Evolutionary conservation across 2,329 filamentous ascomycete species (phyloP).

Genomic region (Cercospora beticola): DNA sequence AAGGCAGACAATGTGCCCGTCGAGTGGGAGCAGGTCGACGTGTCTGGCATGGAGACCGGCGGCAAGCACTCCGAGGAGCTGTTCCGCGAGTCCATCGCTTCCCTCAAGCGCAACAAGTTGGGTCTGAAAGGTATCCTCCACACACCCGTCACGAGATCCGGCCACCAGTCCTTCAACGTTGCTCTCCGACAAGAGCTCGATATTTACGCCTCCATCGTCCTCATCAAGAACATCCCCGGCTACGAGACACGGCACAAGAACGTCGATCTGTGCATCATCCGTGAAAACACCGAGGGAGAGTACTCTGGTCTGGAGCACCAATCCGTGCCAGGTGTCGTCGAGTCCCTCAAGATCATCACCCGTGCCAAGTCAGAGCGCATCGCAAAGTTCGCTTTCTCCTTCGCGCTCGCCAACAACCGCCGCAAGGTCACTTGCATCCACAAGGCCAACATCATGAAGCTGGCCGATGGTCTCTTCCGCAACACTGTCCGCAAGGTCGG

Average conservation of each 20-base stretch:
- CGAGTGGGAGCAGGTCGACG: constrained; percentile 98
- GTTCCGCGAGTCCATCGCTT: constrained; percentile 92
- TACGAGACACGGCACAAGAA: constrained; percentile 96
- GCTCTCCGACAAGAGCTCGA: constrained; percentile 98
- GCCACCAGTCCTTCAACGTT: constrained; percentile 99
- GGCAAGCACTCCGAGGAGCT: constrained; percentile 88
- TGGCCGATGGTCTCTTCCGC: constrained; percentile 97
- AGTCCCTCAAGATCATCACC: constrained; percentile 99
- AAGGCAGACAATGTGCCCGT: constrained; percentile 99
- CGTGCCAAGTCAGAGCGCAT: constrained; percentile 99
- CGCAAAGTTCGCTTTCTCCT: constrained; percentile 97
- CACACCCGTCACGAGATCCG: constrained; percentile 93
- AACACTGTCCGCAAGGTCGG: constrained; percentile 92
- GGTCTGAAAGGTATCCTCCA: constrained; percentile 98
- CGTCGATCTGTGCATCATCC: constrained; percentile 98
- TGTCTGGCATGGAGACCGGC: constrained; percentile 83
- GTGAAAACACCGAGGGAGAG: constrained; percentile 99
- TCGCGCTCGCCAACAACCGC: constrained; percentile 96
- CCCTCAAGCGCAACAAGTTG: constrained; percentile 96
- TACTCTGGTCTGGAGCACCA: constrained; percentile 99
- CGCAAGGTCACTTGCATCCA: constrained; percentile 99
- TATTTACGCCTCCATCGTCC: constrained; percentile 96
- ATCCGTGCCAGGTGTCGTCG: constrained; percentile 91
- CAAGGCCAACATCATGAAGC: constrained; percentile 99
- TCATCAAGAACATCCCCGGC: constrained; percentile 99